A percentile compares a stretch with the other conserved stretches of the same genome.
phyloP scores from a whole-genome alignment of 2,329 filamentous ascomycete species.

The Penicillium sp. region DNA sequence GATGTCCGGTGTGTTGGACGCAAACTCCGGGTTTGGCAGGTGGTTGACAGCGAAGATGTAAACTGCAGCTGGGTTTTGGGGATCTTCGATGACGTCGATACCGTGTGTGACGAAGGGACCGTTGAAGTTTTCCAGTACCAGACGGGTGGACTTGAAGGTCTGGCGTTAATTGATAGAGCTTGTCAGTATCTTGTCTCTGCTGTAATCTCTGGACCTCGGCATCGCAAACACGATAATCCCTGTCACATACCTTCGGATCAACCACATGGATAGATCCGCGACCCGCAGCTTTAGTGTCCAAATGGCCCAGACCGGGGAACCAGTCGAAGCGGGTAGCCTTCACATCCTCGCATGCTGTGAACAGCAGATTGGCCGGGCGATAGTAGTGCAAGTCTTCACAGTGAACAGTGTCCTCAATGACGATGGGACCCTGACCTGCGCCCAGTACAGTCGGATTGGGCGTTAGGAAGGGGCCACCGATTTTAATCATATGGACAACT shows the following conservation, averaged over 20 bases:
- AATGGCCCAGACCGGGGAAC: constrained; percentile 58
- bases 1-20: constrained; percentile 24
- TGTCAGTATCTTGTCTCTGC: background rate
- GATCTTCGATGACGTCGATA: constrained; percentile 64
- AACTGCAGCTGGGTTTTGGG: constrained; percentile 50
- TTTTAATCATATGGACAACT: constrained; percentile 27
- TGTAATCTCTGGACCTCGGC: background rate
- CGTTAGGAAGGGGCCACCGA: constrained; percentile 34
- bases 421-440: constrained; percentile 45
- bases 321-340: constrained; percentile 53
- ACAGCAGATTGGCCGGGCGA: constrained; percentile 55
- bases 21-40: constrained; percentile 55
- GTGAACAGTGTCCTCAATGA: constrained; percentile 59
- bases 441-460: constrained; percentile 26
- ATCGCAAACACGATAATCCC: background rate
- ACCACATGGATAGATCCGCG: constrained; percentile 55
- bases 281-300: constrained; percentile 45
- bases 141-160: constrained; percentile 54
- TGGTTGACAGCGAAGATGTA: constrained; percentile 69
- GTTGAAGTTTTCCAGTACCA: constrained; percentile 59
- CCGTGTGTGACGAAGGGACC: constrained; percentile 65
- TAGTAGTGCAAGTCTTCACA: constrained; percentile 69
- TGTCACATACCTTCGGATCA: constrained; percentile 57
- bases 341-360: constrained; percentile 62
- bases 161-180: constrained; percentile 29